Conservation (phyloP, 1,139 yeast genomes). For the Blastobotrys arbuscula region DNA sequence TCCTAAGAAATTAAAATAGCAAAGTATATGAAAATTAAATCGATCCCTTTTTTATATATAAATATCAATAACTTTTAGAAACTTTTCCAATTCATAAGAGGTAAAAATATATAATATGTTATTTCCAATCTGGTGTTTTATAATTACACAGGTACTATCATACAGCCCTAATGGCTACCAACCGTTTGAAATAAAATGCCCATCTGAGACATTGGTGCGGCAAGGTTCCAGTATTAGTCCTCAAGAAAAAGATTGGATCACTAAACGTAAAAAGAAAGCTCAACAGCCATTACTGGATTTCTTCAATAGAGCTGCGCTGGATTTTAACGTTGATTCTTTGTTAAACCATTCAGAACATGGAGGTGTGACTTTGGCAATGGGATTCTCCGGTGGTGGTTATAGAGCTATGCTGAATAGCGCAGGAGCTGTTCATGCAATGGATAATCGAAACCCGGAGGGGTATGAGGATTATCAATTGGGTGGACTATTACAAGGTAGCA, state of each 20-base stretch:
- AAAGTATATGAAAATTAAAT: background rate
- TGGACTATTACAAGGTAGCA: conserved; percentile 66
- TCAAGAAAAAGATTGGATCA: conserved; percentile 18
- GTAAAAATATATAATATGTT: background rate
- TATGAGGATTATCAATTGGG: conserved; percentile 59
- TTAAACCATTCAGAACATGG: conserved; percentile 7
- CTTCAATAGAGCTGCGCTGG: conserved; percentile 24
- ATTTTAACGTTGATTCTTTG: conserved; percentile 16
- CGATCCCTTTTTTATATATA: too few relatives aligned
- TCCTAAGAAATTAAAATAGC: background rate
- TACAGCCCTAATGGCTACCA: background rate
- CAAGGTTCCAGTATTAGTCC: conserved; percentile 1
- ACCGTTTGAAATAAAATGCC: conserved; percentile 8
- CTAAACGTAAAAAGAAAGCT: conserved; percentile 12
- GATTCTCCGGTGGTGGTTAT: conserved; percentile 82
- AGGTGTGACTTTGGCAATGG: conserved; percentile 47
- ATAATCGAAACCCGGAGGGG: conserved; percentile 55
- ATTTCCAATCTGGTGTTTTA: background rate
- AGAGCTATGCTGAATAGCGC: conserved; percentile 79
- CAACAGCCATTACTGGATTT: conserved; percentile 16
- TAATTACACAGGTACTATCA: background rate
- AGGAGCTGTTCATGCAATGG: conserved; percentile 70
- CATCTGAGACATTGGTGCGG: background rate
- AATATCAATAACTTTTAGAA: too few relatives aligned
- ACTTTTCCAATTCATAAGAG: too few relatives aligned